Percentiles rank a stretch among this genome's conserved stretches.
These are phyloP conservation scores for Pseudotsuga menziesii DNA, from an alignment of 75 land plant genomes.

Conservation along the genomic window DNA sequence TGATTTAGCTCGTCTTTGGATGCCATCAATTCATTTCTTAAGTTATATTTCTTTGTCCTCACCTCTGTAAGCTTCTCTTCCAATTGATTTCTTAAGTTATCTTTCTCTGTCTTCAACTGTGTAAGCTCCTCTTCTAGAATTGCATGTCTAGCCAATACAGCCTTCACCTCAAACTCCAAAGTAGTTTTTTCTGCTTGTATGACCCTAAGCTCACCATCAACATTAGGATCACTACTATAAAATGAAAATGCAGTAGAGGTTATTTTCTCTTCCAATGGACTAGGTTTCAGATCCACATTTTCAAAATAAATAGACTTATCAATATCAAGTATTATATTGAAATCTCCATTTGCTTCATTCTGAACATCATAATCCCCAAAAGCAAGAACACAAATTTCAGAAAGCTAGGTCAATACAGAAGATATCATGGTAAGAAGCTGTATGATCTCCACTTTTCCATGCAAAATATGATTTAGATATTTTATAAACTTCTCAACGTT, in stretches of 20 bases:
- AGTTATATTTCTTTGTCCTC: slow-evolving; percentile 45
- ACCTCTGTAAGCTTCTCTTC: slow-evolving; percentile 47
- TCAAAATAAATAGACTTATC: no score
- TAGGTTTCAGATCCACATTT: no score
- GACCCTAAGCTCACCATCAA: slow-evolving; percentile 38
- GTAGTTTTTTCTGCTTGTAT: slow-evolving; percentile 32
- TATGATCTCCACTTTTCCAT: slow-evolving; percentile 19
- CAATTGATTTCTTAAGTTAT: slow-evolving; percentile 27
- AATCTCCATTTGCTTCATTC: no score
- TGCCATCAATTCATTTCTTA: slow-evolving; percentile 41
- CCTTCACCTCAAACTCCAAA: slow-evolving; percentile 31
- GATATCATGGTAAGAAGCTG: slow-evolving; percentile 60
- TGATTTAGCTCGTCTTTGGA: slow-evolving; percentile 42
- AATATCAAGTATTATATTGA: no score
- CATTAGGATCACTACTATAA: slow-evolving; percentile 26
- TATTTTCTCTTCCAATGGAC: no score
- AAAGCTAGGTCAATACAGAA: no score
- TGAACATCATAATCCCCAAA: no score
- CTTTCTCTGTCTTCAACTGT: slow-evolving; percentile 52
- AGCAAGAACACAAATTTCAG: no score
- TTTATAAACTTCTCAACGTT: slow-evolving; percentile 38
- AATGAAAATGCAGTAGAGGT: neutral
- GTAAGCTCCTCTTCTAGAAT: slow-evolving; percentile 44
- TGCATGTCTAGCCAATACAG: slow-evolving; percentile 14
- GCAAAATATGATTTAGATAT: slow-evolving; percentile 34